Evolutionary conservation across 306 rosid species (phyloP), one percentile per base, ranked within the genome.

Genomic region (Prunus mongolica): DNA sequence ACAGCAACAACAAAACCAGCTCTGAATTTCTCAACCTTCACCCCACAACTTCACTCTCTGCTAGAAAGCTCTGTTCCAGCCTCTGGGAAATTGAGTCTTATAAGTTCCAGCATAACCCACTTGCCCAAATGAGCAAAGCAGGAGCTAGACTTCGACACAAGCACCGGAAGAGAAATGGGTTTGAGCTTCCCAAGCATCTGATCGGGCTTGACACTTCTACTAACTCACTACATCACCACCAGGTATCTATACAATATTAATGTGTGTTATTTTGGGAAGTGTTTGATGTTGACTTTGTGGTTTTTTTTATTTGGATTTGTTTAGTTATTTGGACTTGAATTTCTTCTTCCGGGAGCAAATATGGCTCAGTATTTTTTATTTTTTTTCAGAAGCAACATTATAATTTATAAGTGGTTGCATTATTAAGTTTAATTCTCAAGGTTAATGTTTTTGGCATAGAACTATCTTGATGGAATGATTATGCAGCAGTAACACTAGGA

Each of bases 51-150:
- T 49, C 82, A 6, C 56, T 89, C 75, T 93, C 97, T 64, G 92
- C 96, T 0, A 87, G 97, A 79, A 87, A 90, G 64, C 96, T 93
- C 75, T 89, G 96, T 63, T 91, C 96, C 0, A 84, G 45, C 49
- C 88, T 93, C 58, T 93, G 97, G 93, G 86, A 93, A 70, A 58
- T 87, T 68, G 88, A 78, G 47, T 76, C 88, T 81, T 88, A 83
- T 88, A 79, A 80, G 41, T 45, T 30, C 64, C 57, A 34, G 56
- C 80, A 55, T 16, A 32, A 69, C 72, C 89, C 86, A 67, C 73
- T 82, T 80, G 41, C 73, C 70, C 69, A 76, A 75, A 88, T 88
- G 89, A 78, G 76, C 81, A 81, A 54, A 32, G 44, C 28, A 58
- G 57, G 9, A 72, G 69, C 82, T 55, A 72, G 73, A 38, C 77